phyloP scores from a whole-genome alignment of 148 eudicot genomes.

The Rhododendron mucronatum region DNA sequence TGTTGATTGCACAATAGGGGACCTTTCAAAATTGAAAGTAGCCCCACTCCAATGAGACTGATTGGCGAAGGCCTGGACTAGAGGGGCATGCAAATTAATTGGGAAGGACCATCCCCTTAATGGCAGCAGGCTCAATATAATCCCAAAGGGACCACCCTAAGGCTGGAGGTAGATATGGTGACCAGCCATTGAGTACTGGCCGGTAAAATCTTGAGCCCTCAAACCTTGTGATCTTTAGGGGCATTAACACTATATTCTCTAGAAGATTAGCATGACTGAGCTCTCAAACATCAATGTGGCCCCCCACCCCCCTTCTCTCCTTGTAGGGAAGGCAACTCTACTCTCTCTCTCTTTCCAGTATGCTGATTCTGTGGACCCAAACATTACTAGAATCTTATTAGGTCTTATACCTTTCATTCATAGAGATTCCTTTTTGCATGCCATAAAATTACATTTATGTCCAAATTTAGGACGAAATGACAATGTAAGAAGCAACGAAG shows the following conservation, averaged over 20 bases:
- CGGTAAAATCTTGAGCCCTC: neutral
- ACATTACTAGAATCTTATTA: neutral
- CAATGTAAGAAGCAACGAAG: no score
- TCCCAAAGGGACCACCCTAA: neutral
- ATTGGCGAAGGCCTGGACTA: neutral
- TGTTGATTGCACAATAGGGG: neutral
- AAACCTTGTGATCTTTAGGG: neutral
- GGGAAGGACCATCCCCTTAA: slow-evolving; percentile 14
- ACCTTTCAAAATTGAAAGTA: neutral
- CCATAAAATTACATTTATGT: no score
- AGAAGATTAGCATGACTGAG: slow-evolving; percentile 16
- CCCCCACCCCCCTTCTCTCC: neutral
- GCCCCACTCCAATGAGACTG: neutral
- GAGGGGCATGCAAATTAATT: neutral
- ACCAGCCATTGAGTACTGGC: neutral
- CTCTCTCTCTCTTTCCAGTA: neutral
- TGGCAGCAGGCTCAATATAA: slow-evolving; percentile 3
- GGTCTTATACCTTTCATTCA: neutral
- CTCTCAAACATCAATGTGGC: slow-evolving; percentile 13
- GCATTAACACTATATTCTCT: neutral
- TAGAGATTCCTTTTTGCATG: neutral
- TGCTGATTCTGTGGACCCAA: slow-evolving; percentile 16
- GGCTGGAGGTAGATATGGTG: neutral
- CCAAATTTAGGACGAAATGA: no score
- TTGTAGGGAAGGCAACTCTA: neutral